phyloP scores from a whole-genome alignment of 2,329 filamentous ascomycete species.

The Aaosphaeria arxii region DNA sequence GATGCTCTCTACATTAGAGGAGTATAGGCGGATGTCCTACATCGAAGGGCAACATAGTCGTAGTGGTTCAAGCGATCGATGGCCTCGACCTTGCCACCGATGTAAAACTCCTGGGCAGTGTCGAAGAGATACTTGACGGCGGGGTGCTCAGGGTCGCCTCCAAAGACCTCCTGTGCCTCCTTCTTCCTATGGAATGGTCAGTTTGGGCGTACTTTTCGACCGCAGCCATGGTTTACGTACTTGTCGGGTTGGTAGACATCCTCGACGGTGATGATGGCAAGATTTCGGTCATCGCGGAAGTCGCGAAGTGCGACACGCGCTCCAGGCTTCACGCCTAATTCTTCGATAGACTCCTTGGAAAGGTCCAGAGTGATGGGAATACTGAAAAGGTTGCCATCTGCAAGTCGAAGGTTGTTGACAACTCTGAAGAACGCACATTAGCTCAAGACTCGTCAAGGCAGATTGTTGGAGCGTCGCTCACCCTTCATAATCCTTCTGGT shows the following conservation, averaged over 20 bases:
- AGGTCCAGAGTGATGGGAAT: conserved; percentile 97
- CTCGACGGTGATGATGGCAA: conserved; percentile 92
- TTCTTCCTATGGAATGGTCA: conserved; percentile 58
- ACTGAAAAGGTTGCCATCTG: conserved; percentile 85
- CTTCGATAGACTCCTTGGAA: conserved; percentile 69
- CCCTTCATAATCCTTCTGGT: conserved; percentile 94
- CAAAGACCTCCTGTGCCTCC: conserved; percentile 93
- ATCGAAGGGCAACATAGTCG: conserved; percentile 95
- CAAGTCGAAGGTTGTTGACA: conserved; percentile 81
- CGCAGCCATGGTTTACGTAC: conserved; percentile 52
- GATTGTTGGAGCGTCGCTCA: conserved; percentile 42
- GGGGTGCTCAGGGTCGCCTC: conserved; percentile 86
- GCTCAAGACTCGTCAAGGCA: neutral
- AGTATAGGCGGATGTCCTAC: conserved; percentile 49
- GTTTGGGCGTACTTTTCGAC: conserved; percentile 10
- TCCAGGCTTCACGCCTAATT: conserved; percentile 73
- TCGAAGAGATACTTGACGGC: conserved; percentile 87
- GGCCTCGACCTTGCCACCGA: conserved; percentile 94
- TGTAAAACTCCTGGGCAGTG: conserved; percentile 80
- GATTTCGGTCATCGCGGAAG: conserved; percentile 91
- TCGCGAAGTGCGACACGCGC: conserved; percentile 85
- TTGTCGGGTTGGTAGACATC: conserved; percentile 96
- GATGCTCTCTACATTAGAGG: neutral
- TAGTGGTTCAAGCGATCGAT: conserved; percentile 96
- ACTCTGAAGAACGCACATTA: conserved; percentile 56